Conservation (phyloP, 345 rosid genomes). For the Clarkia xantiana region DNA sequence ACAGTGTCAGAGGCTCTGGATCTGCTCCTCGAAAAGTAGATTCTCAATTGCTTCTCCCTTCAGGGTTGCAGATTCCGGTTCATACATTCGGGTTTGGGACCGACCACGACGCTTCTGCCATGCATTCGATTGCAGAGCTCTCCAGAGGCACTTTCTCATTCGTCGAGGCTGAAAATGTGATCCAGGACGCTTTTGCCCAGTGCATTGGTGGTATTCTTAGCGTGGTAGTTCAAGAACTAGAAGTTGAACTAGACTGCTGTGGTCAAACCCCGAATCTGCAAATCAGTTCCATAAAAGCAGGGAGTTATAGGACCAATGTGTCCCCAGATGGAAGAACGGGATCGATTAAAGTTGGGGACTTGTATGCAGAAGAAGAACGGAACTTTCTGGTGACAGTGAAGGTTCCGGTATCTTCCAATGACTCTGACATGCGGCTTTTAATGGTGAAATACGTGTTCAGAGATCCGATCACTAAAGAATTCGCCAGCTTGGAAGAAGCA, state of each 20-base stretch:
- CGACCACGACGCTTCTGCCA: conserved; percentile 82
- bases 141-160: conserved; percentile 98
- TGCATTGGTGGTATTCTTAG: conserved; percentile 95
- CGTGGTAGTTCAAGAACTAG: conserved; percentile 73
- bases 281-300: conserved; percentile 61
- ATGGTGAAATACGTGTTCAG: conserved; percentile 50
- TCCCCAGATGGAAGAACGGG: conserved; percentile 33
- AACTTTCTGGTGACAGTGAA: conserved; percentile 66
- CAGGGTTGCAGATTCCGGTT: conserved; percentile 57
- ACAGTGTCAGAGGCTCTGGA: conserved; percentile 29
- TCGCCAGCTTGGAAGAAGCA: conserved; percentile 19
- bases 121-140: conserved; percentile 77
- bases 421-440: conserved; percentile 26
- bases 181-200: conserved; percentile 99
- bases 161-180: conserved; percentile 72
- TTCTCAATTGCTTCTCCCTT: conserved; percentile 54
- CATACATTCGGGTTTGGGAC: conserved; percentile 91
- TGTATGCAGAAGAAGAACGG: conserved; percentile 95
- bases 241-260: conserved; percentile 30
- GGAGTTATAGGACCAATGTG: conserved; percentile 45
- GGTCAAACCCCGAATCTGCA: conserved; percentile 12
- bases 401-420: conserved; percentile 25
- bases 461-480: conserved; percentile 60
- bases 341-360: conserved; percentile 60
- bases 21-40: conserved; percentile 13